These are phyloP conservation scores for Solanum hybrid DNA, from an alignment of 305 asterid genomes.

Conservation along the genomic window DNA sequence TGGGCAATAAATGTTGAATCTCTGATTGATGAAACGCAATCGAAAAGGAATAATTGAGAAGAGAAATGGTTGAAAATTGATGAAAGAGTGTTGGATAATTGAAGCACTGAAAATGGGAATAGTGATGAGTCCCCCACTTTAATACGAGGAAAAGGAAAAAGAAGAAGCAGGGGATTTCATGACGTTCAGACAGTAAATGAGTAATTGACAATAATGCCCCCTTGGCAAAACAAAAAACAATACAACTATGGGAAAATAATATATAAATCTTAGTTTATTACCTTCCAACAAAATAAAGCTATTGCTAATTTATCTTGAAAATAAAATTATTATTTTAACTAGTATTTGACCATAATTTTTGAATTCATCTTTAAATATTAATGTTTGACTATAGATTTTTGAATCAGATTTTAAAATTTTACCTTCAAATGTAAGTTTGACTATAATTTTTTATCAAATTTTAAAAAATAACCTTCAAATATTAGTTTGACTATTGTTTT, in stretches of 20 bases:
- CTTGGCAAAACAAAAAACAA: not conserved
- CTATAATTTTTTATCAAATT: not conserved
- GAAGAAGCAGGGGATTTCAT: not conserved
- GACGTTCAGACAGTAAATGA: not conserved
- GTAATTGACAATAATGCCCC: not conserved
- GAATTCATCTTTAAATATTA: not conserved
- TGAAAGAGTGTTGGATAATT: not conserved
- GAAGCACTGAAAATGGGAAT: not conserved
- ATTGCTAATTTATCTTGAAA: not conserved
- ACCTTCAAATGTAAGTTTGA: not conserved
- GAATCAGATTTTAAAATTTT: not conserved
- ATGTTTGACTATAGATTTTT: not conserved
- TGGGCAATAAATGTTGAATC: not conserved
- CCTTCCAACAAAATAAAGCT: not conserved
- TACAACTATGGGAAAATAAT: no score
- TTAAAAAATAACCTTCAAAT: not conserved
- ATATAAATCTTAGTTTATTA: not conserved
- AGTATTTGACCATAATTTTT: not conserved
- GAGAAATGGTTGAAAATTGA: not conserved
- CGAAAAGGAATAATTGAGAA: not conserved
- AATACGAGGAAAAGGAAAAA: conserved; percentile 1
- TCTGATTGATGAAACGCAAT: not conserved
- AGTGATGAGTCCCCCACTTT: not conserved
- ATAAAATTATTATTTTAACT: not conserved
- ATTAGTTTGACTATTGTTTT: not conserved